phyloP scores from a whole-genome alignment of 129 eudicot genomes.

The Calendula officinalis region DNA sequence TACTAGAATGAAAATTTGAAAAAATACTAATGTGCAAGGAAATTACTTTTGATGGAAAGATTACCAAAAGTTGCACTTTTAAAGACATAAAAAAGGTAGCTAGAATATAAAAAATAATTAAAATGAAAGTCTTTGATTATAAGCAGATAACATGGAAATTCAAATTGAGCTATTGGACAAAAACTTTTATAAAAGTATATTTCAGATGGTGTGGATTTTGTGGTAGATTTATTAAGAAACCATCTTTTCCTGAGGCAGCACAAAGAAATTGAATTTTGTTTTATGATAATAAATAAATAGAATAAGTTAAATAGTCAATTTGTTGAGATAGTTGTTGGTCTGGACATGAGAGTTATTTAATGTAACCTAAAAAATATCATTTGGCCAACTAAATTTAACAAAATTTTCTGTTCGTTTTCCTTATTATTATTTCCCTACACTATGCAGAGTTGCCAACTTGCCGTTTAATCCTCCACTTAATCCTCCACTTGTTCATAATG shows the following conservation, averaged over 20 bases:
- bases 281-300: neutral
- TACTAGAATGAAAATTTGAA: too few relatives aligned
- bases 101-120: too few relatives aligned
- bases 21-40: too few relatives aligned
- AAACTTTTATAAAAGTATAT: neutral
- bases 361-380: neutral
- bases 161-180: conserved; percentile 4
- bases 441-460: neutral
- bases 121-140: too few relatives aligned
- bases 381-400: conserved; percentile 2
- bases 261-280: conserved; percentile 20
- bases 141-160: neutral
- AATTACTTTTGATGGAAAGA: too few relatives aligned
- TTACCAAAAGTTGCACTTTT: too few relatives aligned
- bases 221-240: conserved; percentile 19
- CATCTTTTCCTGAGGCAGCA: conserved; percentile 2
- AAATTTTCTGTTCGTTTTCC: neutral
- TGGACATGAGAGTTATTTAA: conserved; percentile 5
- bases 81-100: too few relatives aligned
- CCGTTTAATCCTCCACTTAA: neutral
- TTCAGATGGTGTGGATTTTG: conserved; percentile 13
- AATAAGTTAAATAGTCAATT: conserved; percentile 29
- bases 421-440: neutral
- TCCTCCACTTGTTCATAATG: neutral
- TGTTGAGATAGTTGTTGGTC: conserved; percentile 29